These are phyloP conservation scores for Cladophialophora psammophila DNA, from an alignment of 2,329 filamentous ascomycete genomes.

Conservation along the genomic window DNA sequence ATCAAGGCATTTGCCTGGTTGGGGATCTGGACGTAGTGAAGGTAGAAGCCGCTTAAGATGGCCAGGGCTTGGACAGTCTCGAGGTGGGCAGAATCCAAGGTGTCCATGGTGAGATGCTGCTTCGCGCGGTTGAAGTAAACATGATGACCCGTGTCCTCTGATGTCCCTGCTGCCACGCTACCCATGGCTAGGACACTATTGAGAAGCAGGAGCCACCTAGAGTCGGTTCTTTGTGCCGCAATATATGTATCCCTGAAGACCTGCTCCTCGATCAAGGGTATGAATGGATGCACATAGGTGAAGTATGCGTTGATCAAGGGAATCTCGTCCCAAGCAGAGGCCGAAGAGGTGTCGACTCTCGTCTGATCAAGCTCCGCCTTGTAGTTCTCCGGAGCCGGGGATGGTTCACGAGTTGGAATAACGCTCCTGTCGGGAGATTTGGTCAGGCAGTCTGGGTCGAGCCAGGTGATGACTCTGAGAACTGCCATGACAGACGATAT, in stretches of 20 bases:
- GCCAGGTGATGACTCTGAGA: slow-evolving; percentile 71
- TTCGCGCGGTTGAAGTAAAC: slow-evolving; percentile 72
- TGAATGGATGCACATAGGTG: slow-evolving; percentile 73
- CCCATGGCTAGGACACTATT: slow-evolving; percentile 82
- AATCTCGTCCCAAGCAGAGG: slow-evolving; percentile 69
- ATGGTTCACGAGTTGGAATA: slow-evolving; percentile 47
- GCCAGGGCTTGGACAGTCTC: slow-evolving; percentile 75
- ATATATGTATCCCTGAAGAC: slow-evolving; percentile 72
- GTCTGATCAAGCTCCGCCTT: slow-evolving; percentile 49
- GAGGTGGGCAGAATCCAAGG: slow-evolving; percentile 73
- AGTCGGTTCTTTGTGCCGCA: slow-evolving; percentile 68
- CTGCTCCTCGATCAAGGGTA: slow-evolving; percentile 76
- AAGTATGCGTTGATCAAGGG: slow-evolving; percentile 78
- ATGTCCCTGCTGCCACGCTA: slow-evolving; percentile 71
- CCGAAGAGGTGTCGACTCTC: slow-evolving; percentile 59
- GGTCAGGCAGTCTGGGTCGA: slow-evolving; percentile 59
- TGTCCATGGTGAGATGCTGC: slow-evolving; percentile 70
- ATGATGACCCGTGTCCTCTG: slow-evolving; percentile 69
- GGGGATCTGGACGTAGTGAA: slow-evolving; percentile 78
- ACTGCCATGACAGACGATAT: slow-evolving; percentile 79
- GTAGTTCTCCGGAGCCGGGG: slow-evolving; percentile 47
- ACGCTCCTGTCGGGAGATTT: slow-evolving; percentile 50
- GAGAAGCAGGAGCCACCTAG: slow-evolving; percentile 73
- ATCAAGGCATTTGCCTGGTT: slow-evolving; percentile 78
- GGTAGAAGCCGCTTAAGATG: slow-evolving; percentile 76